Evolutionary conservation across 257 asterid species (phyloP), one percentile per base, ranked within the genome.

Genomic region (Solanum ossicruentum): DNA sequence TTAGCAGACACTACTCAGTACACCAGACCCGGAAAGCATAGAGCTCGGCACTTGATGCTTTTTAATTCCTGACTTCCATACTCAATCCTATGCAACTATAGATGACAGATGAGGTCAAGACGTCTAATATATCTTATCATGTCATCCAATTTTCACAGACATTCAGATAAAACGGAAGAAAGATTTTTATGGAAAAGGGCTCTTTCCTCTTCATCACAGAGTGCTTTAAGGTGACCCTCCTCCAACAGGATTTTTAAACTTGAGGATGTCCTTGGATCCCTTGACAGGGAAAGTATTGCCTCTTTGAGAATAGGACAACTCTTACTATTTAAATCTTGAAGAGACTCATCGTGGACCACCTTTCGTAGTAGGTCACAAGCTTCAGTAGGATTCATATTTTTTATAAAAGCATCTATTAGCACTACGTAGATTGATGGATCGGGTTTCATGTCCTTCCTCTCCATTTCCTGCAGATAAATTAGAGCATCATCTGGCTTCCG

Each of bases 401-500:
- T 91, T 85, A 91, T 83, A 90, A 91, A 93, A 63, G 97, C 91
- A 85, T 89, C 91, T 32, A 89, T 80, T 54, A 96, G 77, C 84
- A 89, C 91, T 84, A 89, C 85, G 88, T 92, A 92, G 21, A 94
- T 73, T 45, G 86, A 94, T 71, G 86, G 84, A 84, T 93, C 99
- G 52, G 98, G 94, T 65, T 86, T 80, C 95, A 93, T 90, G 65
- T 88, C 88, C 85, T 86, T 93, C 86, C 88, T 91, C 88, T 93
- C 98, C 98, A 96, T 96, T 89, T 88, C 86, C 85, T 87, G 86
- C 91, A 94, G 86, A 88, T 89, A 93, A 79, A 71, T 47, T 87
- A 93, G 72, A 84, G 94, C 99, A 85, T 84, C 89, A 86, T 89
- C 91, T 52, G 93, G 90, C 89, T 89, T 89, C 82, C 84, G 51